Percentiles rank a stretch among this genome's conserved stretches.
These are phyloP conservation scores for Vaccinium macrocarpon DNA, from an alignment of 148 eudicot genomes.

Conservation along the genomic window DNA sequence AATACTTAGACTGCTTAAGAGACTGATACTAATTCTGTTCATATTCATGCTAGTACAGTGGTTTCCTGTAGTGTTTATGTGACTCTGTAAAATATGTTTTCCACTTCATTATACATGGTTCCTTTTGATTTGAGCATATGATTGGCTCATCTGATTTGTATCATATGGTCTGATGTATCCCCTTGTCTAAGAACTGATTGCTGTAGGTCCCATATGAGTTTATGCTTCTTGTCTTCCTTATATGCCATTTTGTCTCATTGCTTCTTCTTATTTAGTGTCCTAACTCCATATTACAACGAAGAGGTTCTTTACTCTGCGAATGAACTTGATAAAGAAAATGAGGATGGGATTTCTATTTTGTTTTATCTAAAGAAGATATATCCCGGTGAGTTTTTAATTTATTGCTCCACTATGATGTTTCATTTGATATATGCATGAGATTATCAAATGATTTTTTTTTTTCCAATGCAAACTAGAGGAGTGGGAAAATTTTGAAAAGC, in stretches of 20 bases:
- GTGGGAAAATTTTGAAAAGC: conserved; percentile 71
- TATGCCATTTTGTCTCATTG: conserved; percentile 5
- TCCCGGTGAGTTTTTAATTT: conserved; percentile 61
- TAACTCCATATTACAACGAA: conserved; percentile 94
- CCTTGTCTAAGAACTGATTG: background rate
- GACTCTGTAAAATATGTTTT: background rate
- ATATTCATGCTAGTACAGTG: background rate
- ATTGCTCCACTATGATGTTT: conserved; percentile 10
- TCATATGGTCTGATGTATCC: background rate
- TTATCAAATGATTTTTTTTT: conserved; percentile 12
- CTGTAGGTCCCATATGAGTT: background rate
- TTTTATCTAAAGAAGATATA: conserved; percentile 95
- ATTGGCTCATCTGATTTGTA: background rate
- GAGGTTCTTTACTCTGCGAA: conserved; percentile 92
- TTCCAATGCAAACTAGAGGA: conserved; percentile 53
- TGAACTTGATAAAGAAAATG: conserved; percentile 82
- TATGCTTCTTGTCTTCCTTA: conserved; percentile 1
- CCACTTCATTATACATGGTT: background rate
- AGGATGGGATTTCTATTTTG: conserved; percentile 86
- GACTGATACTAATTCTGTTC: background rate
- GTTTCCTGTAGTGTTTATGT: background rate
- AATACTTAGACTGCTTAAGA: background rate
- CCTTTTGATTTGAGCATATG: background rate
- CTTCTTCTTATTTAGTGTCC: conserved; percentile 53
- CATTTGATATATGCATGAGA: conserved; percentile 9